A percentile compares a stretch with the other conserved stretches of the same genome.
phyloP scores from a whole-genome alignment of 139 green algal genomes.

The Volvox africanus region DNA sequence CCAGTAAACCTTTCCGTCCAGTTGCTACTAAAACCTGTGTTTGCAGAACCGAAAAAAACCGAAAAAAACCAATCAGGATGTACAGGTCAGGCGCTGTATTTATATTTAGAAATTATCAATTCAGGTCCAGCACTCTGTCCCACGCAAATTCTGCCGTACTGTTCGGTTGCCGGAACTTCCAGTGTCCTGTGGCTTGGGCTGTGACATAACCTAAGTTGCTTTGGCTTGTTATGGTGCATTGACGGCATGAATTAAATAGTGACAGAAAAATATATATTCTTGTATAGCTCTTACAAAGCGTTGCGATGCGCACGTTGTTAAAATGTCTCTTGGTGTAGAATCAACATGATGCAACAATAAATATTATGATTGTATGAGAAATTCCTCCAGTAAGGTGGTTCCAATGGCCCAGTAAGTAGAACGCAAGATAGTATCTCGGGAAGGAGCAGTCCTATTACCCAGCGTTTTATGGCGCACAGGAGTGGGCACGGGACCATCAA shows the following conservation, averaged over 20 bases:
- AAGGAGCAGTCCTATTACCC: neutral
- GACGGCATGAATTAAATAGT: too few species aligned
- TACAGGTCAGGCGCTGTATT: too few species aligned
- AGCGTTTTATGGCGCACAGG: neutral
- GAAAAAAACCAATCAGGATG: too few species aligned
- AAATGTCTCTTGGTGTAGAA: neutral
- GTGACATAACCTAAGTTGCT: neutral
- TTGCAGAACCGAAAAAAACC: too few species aligned
- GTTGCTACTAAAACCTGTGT: too few species aligned
- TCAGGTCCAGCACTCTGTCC: neutral
- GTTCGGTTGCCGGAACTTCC: neutral
- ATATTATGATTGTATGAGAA: neutral
- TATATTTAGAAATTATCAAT: too few species aligned
- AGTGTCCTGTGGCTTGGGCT: neutral
- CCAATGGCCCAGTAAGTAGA: conserved; percentile 30
- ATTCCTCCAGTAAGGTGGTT: conserved; percentile 20
- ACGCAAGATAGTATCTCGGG: neutral
- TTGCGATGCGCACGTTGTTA: too few species aligned
- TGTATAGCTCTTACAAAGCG: too few species aligned
- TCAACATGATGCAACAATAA: neutral
- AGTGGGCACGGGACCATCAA: conserved; percentile 27
- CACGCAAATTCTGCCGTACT: neutral
- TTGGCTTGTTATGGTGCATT: too few species aligned
- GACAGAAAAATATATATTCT: too few species aligned
- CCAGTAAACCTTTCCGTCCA: too few species aligned